Base-by-base conservation (phyloP, 192 early-diverging fungal genomes). In the Coemansia sp. region DNA sequence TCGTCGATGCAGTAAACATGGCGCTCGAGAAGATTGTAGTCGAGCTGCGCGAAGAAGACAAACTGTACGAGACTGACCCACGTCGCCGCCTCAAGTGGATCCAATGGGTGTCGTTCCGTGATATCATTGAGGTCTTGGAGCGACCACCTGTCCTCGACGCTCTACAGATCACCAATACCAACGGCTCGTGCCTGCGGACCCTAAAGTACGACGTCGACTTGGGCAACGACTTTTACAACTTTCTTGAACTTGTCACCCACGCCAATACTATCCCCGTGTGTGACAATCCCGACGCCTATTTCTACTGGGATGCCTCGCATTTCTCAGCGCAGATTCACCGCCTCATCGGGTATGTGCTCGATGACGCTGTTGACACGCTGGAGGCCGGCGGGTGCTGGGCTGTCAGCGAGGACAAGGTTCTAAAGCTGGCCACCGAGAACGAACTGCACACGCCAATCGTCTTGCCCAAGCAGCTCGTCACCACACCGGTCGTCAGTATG, bases 221-320 rank as follows among this genome's bases (percentile, higher is more conserved):
- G 59, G 76, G 76, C 33, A 79, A 72, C 41, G 76, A 79, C 50
- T 79, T 79, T 68, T 79, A 79, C 70, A 79, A 79, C 53, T 79
- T 79, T 39, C 62, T 79, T 29, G 76, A 79, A 52, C 76, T 79
- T 12, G 76, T 79, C 32, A 69, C 76, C 4, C 76, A 79, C 33
- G 76, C 76, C 14, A 72, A 79, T 42, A 80, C 71, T 7, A 74
- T 80, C 18, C 77, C 77, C 0, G 57, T 80, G 34, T 80, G 77
- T 59, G 72, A 80, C 8, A 74, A 63, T 17, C 77, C 77, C 14
- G 77, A 80, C 10, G 68, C 70, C 41, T 74, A 80, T 5, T 80
- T 74, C 21, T 80, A 80, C 50, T 80, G 72, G 71, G 77, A 80
- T 34, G 71, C 72, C 2, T 73, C 77, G 55, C 77, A 80, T 18